These are phyloP conservation scores for Daldinia loculata DNA, from an alignment of 495 filamentous ascomycete genomes.

Conservation along the genomic window DNA sequence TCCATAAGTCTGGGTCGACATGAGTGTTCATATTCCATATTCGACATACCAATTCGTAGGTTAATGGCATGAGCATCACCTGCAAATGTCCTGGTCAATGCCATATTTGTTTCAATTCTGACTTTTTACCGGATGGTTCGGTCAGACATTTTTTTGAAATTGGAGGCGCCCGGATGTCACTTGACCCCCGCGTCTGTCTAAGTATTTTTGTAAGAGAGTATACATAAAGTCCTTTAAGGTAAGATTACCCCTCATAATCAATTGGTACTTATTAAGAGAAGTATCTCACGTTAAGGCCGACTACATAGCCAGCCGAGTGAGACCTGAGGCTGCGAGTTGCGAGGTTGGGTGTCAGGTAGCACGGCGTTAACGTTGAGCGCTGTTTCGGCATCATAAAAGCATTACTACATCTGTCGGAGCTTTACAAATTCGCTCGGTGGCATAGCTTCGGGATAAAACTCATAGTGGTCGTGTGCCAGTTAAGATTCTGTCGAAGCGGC, in stretches of 20 bases:
- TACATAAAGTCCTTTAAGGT: no score
- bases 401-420: constrained; percentile 22
- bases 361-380: not conserved
- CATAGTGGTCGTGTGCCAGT: constrained; percentile 8
- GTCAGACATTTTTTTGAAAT: constrained; percentile 5
- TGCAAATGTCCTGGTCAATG: not conserved
- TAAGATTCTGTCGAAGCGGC: constrained; percentile 2
- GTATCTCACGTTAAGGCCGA: constrained; percentile 13
- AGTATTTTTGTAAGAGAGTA: no score
- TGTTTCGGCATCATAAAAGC: constrained; percentile 1
- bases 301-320: not conserved
- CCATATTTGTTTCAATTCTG: constrained; percentile 9
- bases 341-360: not conserved
- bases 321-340: not conserved
- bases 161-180: constrained; percentile 21
- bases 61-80: constrained; percentile 12
- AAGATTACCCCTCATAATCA: no score
- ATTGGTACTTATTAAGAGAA: not conserved
- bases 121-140: constrained; percentile 16
- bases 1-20: constrained; percentile 13
- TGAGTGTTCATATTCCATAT: constrained; percentile 12
- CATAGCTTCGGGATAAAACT: constrained; percentile 17
- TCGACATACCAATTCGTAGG: constrained; percentile 1
- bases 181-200: constrained; percentile 23
- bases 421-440: constrained; percentile 24